Evolutionary conservation across 177 flowering plant genomes (phyloP).

Genomic region (Vitis hybrid): DNA sequence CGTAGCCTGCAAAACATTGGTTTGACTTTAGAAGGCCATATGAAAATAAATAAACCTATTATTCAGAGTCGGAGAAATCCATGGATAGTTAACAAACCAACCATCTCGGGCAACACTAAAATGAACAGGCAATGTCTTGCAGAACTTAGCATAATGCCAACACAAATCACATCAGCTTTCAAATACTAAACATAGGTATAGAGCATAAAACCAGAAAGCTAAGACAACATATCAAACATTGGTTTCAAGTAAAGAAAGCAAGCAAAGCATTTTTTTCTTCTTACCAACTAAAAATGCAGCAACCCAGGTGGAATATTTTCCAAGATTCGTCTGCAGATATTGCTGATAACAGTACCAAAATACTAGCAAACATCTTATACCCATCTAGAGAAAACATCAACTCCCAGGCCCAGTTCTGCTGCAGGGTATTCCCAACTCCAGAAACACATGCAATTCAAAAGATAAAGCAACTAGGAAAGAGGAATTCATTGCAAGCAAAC

Average conservation of each 20-base stretch:
- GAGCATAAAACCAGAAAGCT: conserved; percentile 3
- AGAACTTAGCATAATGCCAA: conserved; percentile 26
- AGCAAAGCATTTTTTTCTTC: conserved; percentile 37
- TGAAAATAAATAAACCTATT: neutral
- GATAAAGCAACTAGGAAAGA: conserved; percentile 20
- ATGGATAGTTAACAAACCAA: conserved; percentile 22
- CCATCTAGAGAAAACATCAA: conserved; percentile 40
- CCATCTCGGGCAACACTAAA: conserved; percentile 32
- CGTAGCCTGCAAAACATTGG: conserved; percentile 53
- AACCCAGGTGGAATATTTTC: conserved; percentile 51
- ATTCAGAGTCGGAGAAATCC: conserved; percentile 2
- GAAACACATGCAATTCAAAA: conserved; percentile 25
- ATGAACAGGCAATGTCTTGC: conserved; percentile 21
- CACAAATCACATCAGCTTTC: conserved; percentile 23
- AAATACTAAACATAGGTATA: conserved; percentile 2
- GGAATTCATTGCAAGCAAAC: conserved; percentile 20
- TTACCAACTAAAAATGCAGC: conserved; percentile 83
- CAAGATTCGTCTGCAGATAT: conserved; percentile 59
- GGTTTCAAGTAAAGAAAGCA: conserved; percentile 19
- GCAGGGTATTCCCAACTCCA: conserved; percentile 43
- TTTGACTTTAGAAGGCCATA: neutral
- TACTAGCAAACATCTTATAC: conserved; percentile 42
- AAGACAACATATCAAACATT: conserved; percentile 11
- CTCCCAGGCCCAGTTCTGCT: conserved; percentile 46
- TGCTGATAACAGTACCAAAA: conserved; percentile 48